A percentile compares a stretch with the other conserved stretches of the same genome.
These are phyloP conservation scores for Eutrema japonicum DNA, from an alignment of 345 rosid genomes.

Conservation along the genomic window DNA sequence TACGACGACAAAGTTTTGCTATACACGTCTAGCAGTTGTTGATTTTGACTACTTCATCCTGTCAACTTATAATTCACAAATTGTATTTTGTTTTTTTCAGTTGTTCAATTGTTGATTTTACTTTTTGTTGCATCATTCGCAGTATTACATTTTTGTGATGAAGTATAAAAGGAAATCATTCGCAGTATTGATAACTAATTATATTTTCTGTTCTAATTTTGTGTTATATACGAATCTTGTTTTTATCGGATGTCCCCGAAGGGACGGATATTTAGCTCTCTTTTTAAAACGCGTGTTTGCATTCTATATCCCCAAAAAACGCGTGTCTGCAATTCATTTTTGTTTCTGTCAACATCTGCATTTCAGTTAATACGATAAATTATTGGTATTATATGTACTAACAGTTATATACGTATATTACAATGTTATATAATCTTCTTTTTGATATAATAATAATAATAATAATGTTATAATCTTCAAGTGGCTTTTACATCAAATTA, in stretches of 20 bases:
- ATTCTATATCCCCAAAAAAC: background rate
- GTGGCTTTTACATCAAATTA: conserved; percentile 15
- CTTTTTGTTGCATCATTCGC: conserved; percentile 20
- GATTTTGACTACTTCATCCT: conserved; percentile 23
- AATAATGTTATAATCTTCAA: background rate
- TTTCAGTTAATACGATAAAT: background rate
- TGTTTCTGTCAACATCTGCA: conserved; percentile 4
- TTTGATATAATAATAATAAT: no score
- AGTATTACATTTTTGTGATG: no score
- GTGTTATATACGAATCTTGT: background rate
- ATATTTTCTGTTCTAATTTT: background rate
- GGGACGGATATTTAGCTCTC: background rate
- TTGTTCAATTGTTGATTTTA: conserved; percentile 4
- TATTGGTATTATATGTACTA: background rate
- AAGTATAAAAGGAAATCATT: background rate
- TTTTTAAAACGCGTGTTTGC: background rate
- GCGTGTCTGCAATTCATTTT: conserved; percentile 12
- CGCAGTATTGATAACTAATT: background rate
- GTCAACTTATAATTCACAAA: conserved; percentile 26
- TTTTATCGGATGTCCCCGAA: no score
- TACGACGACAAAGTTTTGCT: conserved; percentile 20
- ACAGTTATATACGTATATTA: background rate
- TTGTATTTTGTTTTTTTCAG: background rate
- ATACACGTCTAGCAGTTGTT: conserved; percentile 20
- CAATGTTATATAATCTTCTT: no score